Evolutionary conservation across 805 yeast species (phyloP), one percentile per base, ranked within the genome.

Genomic region (Candida chauliodis): DNA sequence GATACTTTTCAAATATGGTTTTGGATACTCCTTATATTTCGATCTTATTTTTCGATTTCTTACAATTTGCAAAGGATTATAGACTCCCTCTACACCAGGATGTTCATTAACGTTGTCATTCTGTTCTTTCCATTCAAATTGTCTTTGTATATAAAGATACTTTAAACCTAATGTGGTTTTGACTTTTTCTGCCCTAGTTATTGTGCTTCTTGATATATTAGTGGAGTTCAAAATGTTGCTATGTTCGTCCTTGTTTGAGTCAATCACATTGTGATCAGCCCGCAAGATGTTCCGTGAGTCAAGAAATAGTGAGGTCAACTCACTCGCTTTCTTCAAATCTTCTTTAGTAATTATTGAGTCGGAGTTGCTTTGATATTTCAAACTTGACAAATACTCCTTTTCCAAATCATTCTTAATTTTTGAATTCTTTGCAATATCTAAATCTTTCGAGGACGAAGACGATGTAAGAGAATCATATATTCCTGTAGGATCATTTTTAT

Each of bases 51-150:
- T 69, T 41, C 95, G 69, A 58, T 87, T 83, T 40, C 96, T 63
- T 19, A 88, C 77, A n/a, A 81, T 73, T 58, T 86, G 95, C 30
- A 88, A 62, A 3, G 96, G 96, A 53, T 88, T 88, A 63, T 81
- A 88, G 3, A 76, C 73, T 2, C 82, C 85, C 40, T 80, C 87
- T 2, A 83, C 73, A 2, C 75, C 76, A 2, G 68, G 71, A 45
- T 73, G 71, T 21, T 33, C 40, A 13, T 36, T 37, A 0, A 53
- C 51, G 2, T 41, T 44, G 13, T 44, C 40, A 11, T 51, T 53
- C 2, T 35, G 19, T 4, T 47, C 56, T 11, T 47, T 48, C 43
- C 49, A 45, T 8, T 59, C 60, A 24, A 69, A 60, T 18, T 63
- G 59, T 41, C 71, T 58, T 45, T 73, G 77, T 20, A 79, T 43